Percentiles rank a stretch among this genome's conserved stretches.
phyloP scores from a whole-genome alignment of 179 eudicot genomes.

The Drosera spatulata region DNA sequence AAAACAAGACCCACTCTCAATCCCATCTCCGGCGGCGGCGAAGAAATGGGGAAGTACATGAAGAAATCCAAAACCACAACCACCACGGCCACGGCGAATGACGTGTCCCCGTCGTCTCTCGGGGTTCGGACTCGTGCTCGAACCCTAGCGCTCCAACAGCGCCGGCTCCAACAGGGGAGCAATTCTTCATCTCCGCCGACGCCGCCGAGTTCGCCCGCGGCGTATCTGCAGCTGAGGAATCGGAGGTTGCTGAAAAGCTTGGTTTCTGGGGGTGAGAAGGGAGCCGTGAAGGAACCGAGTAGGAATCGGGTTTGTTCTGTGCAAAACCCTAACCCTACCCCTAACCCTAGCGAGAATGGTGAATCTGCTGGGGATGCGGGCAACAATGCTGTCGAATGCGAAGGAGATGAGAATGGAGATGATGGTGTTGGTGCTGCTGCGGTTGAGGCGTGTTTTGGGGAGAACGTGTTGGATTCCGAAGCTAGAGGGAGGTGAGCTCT shows the following conservation, averaged over 20 bases:
- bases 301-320: neutral
- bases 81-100: constrained; percentile 14
- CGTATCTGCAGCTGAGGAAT: constrained; percentile 33
- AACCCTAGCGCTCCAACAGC: constrained; percentile 34
- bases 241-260: constrained; percentile 22
- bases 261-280: neutral
- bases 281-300: constrained; percentile 1
- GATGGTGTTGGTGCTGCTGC: constrained; percentile 12
- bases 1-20: too few relatives aligned
- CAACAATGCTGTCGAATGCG: neutral
- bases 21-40: too few relatives aligned
- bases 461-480: constrained; percentile 26
- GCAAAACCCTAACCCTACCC: constrained; percentile 3
- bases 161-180: constrained; percentile 9
- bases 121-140: constrained; percentile 47
- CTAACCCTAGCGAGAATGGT: neutral
- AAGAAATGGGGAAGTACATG: constrained; percentile 35
- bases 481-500: constrained; percentile 25
- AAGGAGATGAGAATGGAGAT: constrained; percentile 1
- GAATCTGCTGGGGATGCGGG: neutral
- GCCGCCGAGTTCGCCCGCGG: neutral
- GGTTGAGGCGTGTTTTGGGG: constrained; percentile 13
- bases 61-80: constrained; percentile 19
- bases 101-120: constrained; percentile 15
- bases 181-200: constrained; percentile 1